A percentile compares a stretch with the other conserved stretches of the same genome.
Conservation (phyloP, 176 grass and related monocot species). For the Hsuehochloa calcarea region DNA sequence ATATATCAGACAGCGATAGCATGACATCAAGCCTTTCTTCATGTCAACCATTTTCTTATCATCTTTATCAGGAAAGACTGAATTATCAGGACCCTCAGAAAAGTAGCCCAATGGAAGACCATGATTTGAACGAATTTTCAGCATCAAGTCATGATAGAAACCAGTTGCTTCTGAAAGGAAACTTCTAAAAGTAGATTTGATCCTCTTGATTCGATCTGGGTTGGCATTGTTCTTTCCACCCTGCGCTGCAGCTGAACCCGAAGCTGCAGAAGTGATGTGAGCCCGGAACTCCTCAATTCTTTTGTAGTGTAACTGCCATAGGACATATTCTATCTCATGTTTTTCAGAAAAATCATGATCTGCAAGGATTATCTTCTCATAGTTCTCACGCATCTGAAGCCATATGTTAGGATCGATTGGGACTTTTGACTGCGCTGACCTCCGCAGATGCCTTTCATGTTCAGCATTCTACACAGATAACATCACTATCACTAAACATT, state of each 20-base stretch:
- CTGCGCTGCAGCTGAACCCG: constrained; percentile 35
- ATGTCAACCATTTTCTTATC: constrained; percentile 54
- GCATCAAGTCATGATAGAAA: constrained; percentile 90
- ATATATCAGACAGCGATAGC: constrained; percentile 93
- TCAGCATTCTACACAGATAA: constrained; percentile 64
- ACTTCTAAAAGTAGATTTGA: constrained; percentile 62
- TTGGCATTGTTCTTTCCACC: constrained; percentile 57
- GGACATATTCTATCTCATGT: constrained; percentile 69
- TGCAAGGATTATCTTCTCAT: constrained; percentile 80
- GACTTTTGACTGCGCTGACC: constrained; percentile 74
- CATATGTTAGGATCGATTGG: constrained; percentile 80
- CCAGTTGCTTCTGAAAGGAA: constrained; percentile 92
- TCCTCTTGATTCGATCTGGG: constrained; percentile 69
- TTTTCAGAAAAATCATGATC: constrained; percentile 86
- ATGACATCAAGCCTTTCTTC: constrained; percentile 83
- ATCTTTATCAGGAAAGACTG: constrained; percentile 34
- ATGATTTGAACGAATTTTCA: constrained; percentile 80
- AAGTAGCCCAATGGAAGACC: constrained; percentile 73
- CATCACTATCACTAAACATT: not conserved
- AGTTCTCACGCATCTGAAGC: constrained; percentile 95
- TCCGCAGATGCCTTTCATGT: constrained; percentile 62
- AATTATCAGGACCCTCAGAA: constrained; percentile 50
- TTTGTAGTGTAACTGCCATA: constrained; percentile 98
- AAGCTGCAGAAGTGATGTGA: constrained; percentile 52
- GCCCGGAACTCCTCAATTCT: constrained; percentile 91